phyloP scores from a whole-genome alignment of 1,284 basidiomycete species.

The Sporisorium graminicola region DNA sequence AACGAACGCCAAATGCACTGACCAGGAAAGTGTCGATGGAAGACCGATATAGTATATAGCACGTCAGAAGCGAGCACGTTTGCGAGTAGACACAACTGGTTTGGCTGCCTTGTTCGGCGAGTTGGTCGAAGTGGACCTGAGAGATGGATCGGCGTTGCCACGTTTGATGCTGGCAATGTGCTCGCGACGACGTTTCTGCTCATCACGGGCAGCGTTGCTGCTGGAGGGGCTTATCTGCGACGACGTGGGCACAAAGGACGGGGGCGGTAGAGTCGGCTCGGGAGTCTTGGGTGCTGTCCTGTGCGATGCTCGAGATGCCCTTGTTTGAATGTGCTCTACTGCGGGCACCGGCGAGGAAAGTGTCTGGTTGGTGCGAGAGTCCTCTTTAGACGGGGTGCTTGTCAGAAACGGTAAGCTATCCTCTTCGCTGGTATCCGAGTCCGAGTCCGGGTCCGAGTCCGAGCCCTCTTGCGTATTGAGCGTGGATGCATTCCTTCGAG shows the following conservation, averaged over 20 bases:
- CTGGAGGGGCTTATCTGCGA: slow-evolving; percentile 14
- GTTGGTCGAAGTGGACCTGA: too few relatives aligned
- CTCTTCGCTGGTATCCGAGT: slow-evolving; percentile 16
- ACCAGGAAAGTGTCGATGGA: too few relatives aligned
- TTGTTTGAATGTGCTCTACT: neutral
- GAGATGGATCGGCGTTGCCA: neutral
- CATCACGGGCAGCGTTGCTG: slow-evolving; percentile 7
- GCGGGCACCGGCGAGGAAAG: neutral
- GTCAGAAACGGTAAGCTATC: slow-evolving; percentile 13
- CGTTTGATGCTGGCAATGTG: slow-evolving; percentile 35
- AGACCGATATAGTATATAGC: too few relatives aligned
- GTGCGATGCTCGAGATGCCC: neutral
- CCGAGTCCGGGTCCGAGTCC: neutral
- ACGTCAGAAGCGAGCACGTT: slow-evolving; percentile 33
- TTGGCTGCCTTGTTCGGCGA: neutral
- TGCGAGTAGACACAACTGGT: slow-evolving; percentile 5
- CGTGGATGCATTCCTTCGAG: too few relatives aligned
- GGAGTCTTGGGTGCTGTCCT: neutral
- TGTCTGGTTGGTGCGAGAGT: neutral
- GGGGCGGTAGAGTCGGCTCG: slow-evolving; percentile 2
- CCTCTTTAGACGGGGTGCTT: neutral
- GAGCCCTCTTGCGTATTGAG: neutral
- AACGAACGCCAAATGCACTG: too few relatives aligned
- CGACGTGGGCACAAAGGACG: neutral
- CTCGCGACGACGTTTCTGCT: slow-evolving; percentile 30